Evolutionary conservation across 202 grass and related monocot species (phyloP), one percentile per base, ranked within the genome.

Genomic region (Carex sylvatica): DNA sequence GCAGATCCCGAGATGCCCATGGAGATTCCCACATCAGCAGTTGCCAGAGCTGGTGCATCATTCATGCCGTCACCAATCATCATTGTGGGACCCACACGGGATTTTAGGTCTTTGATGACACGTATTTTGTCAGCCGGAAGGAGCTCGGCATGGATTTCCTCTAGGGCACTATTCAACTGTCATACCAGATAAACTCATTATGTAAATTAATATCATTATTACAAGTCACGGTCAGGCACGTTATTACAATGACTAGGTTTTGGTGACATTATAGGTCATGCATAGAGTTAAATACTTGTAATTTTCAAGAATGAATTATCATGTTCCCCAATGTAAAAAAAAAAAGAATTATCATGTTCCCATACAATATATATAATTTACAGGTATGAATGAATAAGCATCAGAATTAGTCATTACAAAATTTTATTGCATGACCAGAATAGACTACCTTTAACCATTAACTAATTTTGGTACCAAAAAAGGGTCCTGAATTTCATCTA

Each of bases 11-110:
- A 92, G 5, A 97, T 13, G 53, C 95, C 92, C 92, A 94, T 98
- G 40, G 92, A 83, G 14, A 98, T 81, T 44, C 92, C 90, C 53
- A 94, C 90, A 65, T 91, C 86, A 14, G 92, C 90, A 77, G 18
- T 20, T n/a, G 90, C 92, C 35, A 97, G 81, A 35, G 95, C 92
- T 0, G 95, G 90, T 15, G 95, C 90, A 62, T 97, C 95, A 71
- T 97, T 97, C 83, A 94, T 90, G 3, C 95, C 90, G 76, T 98
- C 92, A 38, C 95, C 95, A 19, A 94, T 83, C 92, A 98, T 93
- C 82, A 94, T 52, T 51, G 87, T 90, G n/a, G 85, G 61, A 1
- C 95, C 92, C 1, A 33, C 61, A 9, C 53, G 49, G 0, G 18
- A 60, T 64, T 91, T 90, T 0, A 98, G 78, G 0, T 11, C 36